Base-by-base conservation (phyloP, 305 asterid species). In the Solanum chacoense region DNA sequence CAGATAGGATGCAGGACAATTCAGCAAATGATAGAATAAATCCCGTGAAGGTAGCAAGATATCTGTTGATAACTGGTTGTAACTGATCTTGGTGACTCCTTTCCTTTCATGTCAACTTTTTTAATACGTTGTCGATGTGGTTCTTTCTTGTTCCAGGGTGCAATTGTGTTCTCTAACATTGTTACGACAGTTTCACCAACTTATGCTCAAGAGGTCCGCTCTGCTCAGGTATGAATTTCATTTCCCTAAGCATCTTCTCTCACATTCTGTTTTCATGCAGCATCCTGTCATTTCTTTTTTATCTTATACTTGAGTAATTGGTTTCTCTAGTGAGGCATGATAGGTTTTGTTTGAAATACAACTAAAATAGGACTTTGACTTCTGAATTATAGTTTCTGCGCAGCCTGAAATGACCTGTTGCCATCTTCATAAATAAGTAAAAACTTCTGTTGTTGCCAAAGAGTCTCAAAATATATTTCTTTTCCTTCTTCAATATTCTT, bases 161-260 rank as follows among this genome's bases (percentile, higher is more conserved):
- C 99, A 89, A 92, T 97, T 89, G 99, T 96, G 90, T 97, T 94
- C 93, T 97, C 99, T 79, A 97, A 97, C 93, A 96, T 97, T 90
- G 99, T 97, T 90, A 96, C 98, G 75, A 96, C 99, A 55, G 99
- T 97, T 93, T 97, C 99, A 90, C 99, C 98, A 88, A 95, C 99
- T 90, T 97, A 97, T 92, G 98, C 99, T 84, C 98, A 94, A 92
- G 99, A 97, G 93, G 98, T 95, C 89, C 96, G 93, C 89, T 91
- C 94, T 88, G 89, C 94, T 32, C 95, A 96, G 99, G 99, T 97
- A 94, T 76, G 93, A 77, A 87, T 84, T 59, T 76, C 69, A 85
- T 88, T 81, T 80, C 85, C 31, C 4, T 75, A 11, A 32, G 73
- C 87, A 83, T 67, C 73, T 45, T 42, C 71, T 81, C 86, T 81